These are phyloP conservation scores for Camptophora hylomeconis DNA, from an alignment of 2,329 filamentous ascomycete species.

Conservation along the genomic window DNA sequence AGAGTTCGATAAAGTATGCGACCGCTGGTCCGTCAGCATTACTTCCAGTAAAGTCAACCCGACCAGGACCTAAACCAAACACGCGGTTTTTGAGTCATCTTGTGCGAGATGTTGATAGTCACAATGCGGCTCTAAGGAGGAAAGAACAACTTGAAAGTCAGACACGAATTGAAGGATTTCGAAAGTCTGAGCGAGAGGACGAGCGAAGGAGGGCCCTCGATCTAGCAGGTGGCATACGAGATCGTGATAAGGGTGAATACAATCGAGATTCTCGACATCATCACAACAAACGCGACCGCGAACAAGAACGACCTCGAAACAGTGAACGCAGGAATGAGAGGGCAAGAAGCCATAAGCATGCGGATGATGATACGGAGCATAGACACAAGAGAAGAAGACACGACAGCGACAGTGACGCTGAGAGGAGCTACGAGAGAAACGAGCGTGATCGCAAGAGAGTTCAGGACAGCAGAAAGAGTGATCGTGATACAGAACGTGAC, in stretches of 20 bases:
- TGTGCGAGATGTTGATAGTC: slow-evolving; percentile 72
- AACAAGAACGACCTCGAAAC: slow-evolving; percentile 15
- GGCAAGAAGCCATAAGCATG: slow-evolving; percentile 11
- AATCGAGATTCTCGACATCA: too few relatives aligned
- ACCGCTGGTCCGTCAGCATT: slow-evolving; percentile 60
- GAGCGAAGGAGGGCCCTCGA: too few relatives aligned
- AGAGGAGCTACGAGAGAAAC: too few relatives aligned
- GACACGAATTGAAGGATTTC: slow-evolving; percentile 45
- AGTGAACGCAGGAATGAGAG: slow-evolving; percentile 17
- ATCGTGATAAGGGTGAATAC: too few relatives aligned
- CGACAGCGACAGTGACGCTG: too few relatives aligned
- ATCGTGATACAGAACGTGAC: too few relatives aligned
- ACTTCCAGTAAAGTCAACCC: slow-evolving; percentile 43
- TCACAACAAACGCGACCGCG: slow-evolving; percentile 6
- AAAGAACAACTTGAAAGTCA: slow-evolving; percentile 72
- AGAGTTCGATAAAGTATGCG: slow-evolving; percentile 61
- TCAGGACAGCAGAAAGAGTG: too few relatives aligned
- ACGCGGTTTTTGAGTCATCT: slow-evolving; percentile 80
- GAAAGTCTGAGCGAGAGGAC: background rate
- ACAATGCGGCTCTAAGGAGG: slow-evolving; percentile 76
- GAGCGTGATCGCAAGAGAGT: too few relatives aligned
- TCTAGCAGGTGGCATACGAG: too few relatives aligned
- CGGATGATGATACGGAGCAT: slow-evolving; percentile 16
- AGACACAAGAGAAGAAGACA: too few relatives aligned
- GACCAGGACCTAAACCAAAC: slow-evolving; percentile 71